Conservation (phyloP, 306 rosid species). For the Quillaja saponaria region DNA sequence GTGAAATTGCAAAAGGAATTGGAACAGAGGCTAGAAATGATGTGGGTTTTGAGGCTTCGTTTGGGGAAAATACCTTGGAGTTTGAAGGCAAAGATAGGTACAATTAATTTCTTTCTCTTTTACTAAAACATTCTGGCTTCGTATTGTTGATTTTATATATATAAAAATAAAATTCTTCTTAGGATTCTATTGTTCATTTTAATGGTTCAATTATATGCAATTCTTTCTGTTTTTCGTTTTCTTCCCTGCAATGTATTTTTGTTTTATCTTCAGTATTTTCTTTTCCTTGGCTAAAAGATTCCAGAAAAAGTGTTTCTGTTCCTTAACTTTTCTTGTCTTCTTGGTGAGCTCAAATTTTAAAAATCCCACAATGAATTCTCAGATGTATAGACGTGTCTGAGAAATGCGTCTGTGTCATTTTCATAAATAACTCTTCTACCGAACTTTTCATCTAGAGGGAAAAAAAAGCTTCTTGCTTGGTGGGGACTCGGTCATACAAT, state of each 20-base stretch:
- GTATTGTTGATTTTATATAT: too few species aligned
- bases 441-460: too few species aligned
- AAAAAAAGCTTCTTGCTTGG: conserved; percentile 11
- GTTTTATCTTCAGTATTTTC: background rate
- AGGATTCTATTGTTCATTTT: too few species aligned
- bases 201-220: too few species aligned
- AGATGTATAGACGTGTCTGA: background rate
- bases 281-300: background rate
- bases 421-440: background rate
- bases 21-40: conserved; percentile 38
- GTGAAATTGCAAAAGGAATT: conserved; percentile 11
- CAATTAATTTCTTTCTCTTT: background rate
- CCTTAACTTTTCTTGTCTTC: background rate
- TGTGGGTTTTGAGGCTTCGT: conserved; percentile 47
- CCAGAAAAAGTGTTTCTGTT: background rate
- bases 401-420: background rate
- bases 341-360: background rate
- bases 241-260: background rate
- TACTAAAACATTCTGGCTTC: conserved; percentile 6
- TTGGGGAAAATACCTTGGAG: conserved; percentile 59
- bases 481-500: conserved; percentile 9
- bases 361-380: too few species aligned
- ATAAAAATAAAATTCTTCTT: too few species aligned
- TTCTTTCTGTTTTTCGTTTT: background rate
- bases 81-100: conserved; percentile 64